phyloP scores from a whole-genome alignment of 108 stramenopile species.

The Cyclotella baltica region DNA sequence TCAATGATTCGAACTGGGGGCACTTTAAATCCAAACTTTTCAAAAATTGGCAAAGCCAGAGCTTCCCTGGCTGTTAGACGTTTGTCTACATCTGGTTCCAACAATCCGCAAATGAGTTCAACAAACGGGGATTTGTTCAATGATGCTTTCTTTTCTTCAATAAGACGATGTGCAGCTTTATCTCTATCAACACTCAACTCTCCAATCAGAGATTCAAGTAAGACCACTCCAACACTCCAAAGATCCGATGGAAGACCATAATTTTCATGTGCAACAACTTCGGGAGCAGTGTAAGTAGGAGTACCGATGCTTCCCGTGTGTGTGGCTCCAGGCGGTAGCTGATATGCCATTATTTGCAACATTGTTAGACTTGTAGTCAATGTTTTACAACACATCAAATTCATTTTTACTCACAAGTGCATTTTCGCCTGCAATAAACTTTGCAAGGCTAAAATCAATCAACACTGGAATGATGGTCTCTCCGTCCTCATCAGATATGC shows the following conservation, averaged over 20 bases:
- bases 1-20: conserved; percentile 50
- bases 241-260: conserved; percentile 80
- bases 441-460: conserved; percentile 87
- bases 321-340: conserved; percentile 58
- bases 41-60: conserved; percentile 67
- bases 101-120: conserved; percentile 69
- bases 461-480: conserved; percentile 60
- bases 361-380: background rate
- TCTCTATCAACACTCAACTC: conserved; percentile 72
- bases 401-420: conserved; percentile 15
- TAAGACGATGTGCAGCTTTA: conserved; percentile 62
- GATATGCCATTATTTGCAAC: background rate
- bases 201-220: conserved; percentile 72
- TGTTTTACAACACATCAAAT: background rate
- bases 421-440: conserved; percentile 60
- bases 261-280: conserved; percentile 65
- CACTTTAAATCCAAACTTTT: conserved; percentile 62
- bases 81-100: conserved; percentile 64
- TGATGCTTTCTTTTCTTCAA: conserved; percentile 54
- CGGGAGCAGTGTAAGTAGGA: conserved; percentile 77
- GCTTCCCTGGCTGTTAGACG: conserved; percentile 75
- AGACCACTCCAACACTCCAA: conserved; percentile 86
- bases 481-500: conserved; percentile 51
- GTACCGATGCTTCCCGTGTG: conserved; percentile 82
- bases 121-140: conserved; percentile 78